Evolutionary conservation across 139 green algal species (phyloP), one percentile per base, ranked within the genome.

Genomic region (Volvox africanus): DNA sequence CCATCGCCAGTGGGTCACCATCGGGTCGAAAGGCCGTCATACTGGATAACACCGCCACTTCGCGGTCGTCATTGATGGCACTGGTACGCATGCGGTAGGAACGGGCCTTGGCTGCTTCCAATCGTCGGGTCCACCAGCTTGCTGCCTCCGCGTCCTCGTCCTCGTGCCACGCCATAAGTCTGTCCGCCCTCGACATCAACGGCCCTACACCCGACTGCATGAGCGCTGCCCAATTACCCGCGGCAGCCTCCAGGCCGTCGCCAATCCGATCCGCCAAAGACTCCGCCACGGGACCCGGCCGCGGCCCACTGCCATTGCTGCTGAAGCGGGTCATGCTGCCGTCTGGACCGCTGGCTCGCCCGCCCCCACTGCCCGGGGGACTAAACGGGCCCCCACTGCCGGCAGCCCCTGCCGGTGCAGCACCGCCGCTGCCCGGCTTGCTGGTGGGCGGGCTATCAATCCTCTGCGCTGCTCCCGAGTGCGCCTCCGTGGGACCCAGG

Each of bases 21-120:
- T 89, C 85, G 20, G 85, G 44, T 0, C 85, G 85, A 71, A 89
- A 89, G 44, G 85, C 85, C 0, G 85, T 83, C 71, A 89, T 3
- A 36, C 26, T 81, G 26, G 68, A 24, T 44, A 82, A 20, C 83
- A 26, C 35, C 14, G n/a, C 67, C 14, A 24, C 68, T 17, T 82
- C 37, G 36, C 5, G 18, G 17, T 30, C 68, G 28, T 30, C 80
- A 30, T 24, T 50, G 5, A 28, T 28, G 44, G 22, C 44, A 11
- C 79, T 26, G 20, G 19, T 1, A 44, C 22, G 13, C 35, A n/a
- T 2, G 22, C 35, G 35, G 30, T 80, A 44, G 75, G 75, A 35
- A 21, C 82, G 82, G 65, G 5, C 13, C 37, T 81, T 32, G 18
- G 68, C 24, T 71, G 44, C n/a, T 50, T 61, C 44, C 71, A 89